phyloP scores from a whole-genome alignment of 78 protist genomes.

The Dictyostelium firmibasis region DNA sequence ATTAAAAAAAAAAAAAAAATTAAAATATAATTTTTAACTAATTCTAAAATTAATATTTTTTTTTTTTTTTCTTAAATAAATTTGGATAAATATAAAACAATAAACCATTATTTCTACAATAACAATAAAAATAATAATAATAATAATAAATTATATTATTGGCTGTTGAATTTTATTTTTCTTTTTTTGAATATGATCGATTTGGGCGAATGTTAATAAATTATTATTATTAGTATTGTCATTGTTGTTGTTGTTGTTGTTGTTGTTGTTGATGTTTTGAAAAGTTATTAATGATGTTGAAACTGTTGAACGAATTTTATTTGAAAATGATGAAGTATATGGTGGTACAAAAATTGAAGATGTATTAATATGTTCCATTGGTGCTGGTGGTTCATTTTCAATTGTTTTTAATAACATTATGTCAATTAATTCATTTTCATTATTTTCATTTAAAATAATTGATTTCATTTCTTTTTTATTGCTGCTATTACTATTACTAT shows the following conservation, averaged over 20 bases:
- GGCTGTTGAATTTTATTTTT: background rate
- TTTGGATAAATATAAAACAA: background rate
- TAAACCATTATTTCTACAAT: too few species aligned
- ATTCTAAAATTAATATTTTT: too few species aligned
- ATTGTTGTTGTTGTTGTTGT: background rate
- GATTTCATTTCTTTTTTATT: background rate
- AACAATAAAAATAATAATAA: background rate
- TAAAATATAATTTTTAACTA: background rate
- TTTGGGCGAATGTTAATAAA: background rate
- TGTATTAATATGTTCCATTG: background rate
- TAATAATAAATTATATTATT: background rate
- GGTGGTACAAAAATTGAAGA: background rate
- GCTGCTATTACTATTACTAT: background rate
- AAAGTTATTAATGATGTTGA: constrained; percentile 9
- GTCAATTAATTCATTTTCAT: background rate
- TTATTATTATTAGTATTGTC: background rate
- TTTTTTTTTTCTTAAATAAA: too few species aligned
- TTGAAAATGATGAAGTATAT: background rate
- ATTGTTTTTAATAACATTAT: background rate
- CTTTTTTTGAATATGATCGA: background rate
- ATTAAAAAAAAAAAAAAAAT: background rate
- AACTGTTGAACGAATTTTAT: background rate
- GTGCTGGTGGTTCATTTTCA: background rate
- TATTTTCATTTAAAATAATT: background rate
- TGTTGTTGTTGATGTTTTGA: background rate